A percentile compares a stretch with the other conserved stretches of the same genome.
These are phyloP conservation scores for Eragrostis tef DNA, from an alignment of 202 grass and related monocot species.

Conservation along the genomic window DNA sequence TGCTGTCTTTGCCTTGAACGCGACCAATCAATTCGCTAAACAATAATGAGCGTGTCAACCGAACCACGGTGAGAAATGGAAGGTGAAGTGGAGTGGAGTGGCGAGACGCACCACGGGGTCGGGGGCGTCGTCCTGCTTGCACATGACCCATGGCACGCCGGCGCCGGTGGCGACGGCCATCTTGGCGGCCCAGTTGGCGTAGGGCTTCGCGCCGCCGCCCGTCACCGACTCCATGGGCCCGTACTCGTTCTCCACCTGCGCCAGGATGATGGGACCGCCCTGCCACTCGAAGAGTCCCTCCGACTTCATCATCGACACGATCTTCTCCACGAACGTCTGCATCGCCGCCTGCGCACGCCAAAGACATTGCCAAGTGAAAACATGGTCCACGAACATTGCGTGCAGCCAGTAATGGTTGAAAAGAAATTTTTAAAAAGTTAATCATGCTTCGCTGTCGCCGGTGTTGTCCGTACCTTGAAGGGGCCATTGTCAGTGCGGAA, in stretches of 20 bases:
- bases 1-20: conserved; percentile 18
- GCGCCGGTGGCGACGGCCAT: conserved; percentile 78
- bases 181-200: conserved; percentile 75
- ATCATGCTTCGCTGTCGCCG: neutral
- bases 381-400: neutral
- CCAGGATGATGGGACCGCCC: conserved; percentile 88
- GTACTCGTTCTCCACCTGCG: conserved; percentile 92
- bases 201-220: conserved; percentile 69
- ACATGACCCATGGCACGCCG: conserved; percentile 87
- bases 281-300: conserved; percentile 83
- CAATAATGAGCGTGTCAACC: neutral
- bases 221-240: conserved; percentile 81
- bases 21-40: conserved; percentile 9
- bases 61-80: neutral
- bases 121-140: conserved; percentile 89
- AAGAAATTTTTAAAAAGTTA: neutral
- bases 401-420: neutral
- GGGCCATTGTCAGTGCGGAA: conserved; percentile 89
- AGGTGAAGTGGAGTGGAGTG: neutral
- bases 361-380: neutral
- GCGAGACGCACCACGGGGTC: conserved; percentile 64
- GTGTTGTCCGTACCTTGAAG: conserved; percentile 65
- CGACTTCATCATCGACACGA: conserved; percentile 88
- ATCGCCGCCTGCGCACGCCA: conserved; percentile 66
- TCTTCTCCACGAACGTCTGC: conserved; percentile 82